A percentile compares a stretch with the other conserved stretches of the same genome.
Conservation (phyloP, 2,329 filamentous ascomycete genomes). For the Blastomyces silverae region DNA sequence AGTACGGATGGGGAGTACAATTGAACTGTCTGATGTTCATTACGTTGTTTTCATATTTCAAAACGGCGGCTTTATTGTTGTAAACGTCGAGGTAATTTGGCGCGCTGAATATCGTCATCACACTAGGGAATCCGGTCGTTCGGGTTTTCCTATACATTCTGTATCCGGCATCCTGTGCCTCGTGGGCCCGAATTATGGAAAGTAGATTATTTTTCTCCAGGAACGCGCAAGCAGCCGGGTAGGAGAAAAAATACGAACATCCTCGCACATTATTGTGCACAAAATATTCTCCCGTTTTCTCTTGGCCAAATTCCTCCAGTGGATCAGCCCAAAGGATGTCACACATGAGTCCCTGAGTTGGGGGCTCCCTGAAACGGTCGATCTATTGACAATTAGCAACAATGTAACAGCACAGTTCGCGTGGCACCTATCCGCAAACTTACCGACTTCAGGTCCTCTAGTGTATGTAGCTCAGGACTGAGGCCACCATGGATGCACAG, state of each 20-base stretch:
- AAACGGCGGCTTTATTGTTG: constrained; percentile 98
- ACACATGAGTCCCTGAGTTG: constrained; percentile 97
- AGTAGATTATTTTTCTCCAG: constrained; percentile 98
- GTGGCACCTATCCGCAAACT: constrained; percentile 31
- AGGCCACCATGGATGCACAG: constrained; percentile 95
- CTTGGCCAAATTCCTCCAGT: constrained; percentile 95
- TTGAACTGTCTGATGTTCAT: constrained; percentile 99
- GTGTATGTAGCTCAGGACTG: constrained; percentile 89
- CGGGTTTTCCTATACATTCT: constrained; percentile 98
- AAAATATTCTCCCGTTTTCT: constrained; percentile 97
- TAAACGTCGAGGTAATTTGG: constrained; percentile 99
- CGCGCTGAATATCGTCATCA: constrained; percentile 99
- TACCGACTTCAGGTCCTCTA: constrained; percentile 87
- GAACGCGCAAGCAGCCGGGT: constrained; percentile 93
- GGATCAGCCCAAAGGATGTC: constrained; percentile 99
- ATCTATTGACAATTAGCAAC: constrained; percentile 52
- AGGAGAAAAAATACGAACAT: constrained; percentile 99
- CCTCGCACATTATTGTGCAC: constrained; percentile 97
- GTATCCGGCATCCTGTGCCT: constrained; percentile 97
- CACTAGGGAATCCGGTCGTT: constrained; percentile 95
- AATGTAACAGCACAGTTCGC: constrained; percentile 17
- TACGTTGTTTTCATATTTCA: constrained; percentile 99
- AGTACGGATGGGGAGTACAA: constrained; percentile 98
- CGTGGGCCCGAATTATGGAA: constrained; percentile 94
- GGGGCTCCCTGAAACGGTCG: constrained; percentile 94